Conservation (phyloP, 108 stramenopile genomes). For the Nitzschia inconspicua region DNA sequence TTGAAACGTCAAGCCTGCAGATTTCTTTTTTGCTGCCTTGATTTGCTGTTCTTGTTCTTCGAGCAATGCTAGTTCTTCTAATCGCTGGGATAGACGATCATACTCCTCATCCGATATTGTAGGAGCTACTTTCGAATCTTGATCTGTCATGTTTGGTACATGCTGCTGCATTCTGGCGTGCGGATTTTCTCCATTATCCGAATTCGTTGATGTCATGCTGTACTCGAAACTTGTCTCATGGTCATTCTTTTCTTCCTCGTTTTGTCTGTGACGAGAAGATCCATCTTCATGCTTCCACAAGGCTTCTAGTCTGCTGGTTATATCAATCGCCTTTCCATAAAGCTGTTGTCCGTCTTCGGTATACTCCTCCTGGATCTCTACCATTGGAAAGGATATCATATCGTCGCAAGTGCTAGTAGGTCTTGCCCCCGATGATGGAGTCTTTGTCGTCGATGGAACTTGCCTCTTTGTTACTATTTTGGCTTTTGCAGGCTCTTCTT, state of each 20-base stretch:
- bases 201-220: background rate
- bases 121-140: too few relatives aligned
- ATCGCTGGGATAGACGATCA: constrained; percentile 1
- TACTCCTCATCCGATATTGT: constrained; percentile 12
- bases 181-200: too few relatives aligned
- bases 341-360: background rate
- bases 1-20: constrained; percentile 1
- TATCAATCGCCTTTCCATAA: background rate
- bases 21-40: background rate
- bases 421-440: too few relatives aligned
- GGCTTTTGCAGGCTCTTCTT: too few relatives aligned
- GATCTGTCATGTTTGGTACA: too few relatives aligned
- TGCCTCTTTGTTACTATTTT: too few relatives aligned
- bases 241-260: background rate
- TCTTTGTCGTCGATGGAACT: too few relatives aligned
- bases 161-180: too few relatives aligned
- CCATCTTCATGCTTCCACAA: background rate
- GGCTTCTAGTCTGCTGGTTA: background rate
- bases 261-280: background rate
- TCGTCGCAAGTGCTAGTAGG: too few relatives aligned
- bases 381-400: background rate
- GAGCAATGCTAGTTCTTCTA: constrained; percentile 3
- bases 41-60: constrained; percentile 1
- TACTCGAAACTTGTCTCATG: too few relatives aligned
- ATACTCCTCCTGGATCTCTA: constrained; percentile 9